Evolutionary conservation across 192 early-diverging fungal species (phyloP).

Genomic region (Coemansia umbellata): DNA sequence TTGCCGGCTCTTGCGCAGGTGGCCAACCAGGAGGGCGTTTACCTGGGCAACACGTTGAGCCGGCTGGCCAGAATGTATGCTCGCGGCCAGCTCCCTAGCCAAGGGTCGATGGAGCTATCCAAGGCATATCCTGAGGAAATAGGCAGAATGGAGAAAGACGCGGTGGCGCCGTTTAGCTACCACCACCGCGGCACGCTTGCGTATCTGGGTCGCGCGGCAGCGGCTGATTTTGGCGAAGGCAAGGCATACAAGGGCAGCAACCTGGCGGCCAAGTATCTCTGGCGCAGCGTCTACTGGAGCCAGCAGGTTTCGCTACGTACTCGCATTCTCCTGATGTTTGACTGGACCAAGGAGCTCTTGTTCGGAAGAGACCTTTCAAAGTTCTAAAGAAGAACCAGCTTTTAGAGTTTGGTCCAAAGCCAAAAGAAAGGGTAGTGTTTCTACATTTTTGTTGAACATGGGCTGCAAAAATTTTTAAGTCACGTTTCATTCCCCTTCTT

Average conservation of each 20-base stretch:
- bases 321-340: conserved; percentile 71
- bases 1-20: conserved; percentile 88
- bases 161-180: conserved; percentile 60
- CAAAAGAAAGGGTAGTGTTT: no score
- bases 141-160: conserved; percentile 9
- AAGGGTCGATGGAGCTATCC: background rate
- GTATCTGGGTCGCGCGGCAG: conserved; percentile 58
- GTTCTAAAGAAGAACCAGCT: no score
- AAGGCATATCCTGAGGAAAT: background rate
- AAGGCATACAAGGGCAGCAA: conserved; percentile 42
- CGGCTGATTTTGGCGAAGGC: conserved; percentile 50
- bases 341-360: conserved; percentile 85
- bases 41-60: conserved; percentile 71
- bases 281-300: conserved; percentile 53
- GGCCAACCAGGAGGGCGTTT: conserved; percentile 81
- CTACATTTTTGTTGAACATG: no score
- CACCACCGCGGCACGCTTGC: conserved; percentile 65
- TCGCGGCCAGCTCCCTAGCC: background rate
- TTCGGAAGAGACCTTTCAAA: conserved; percentile 85
- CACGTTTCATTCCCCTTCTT: no score
- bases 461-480: no score
- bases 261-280: conserved; percentile 47
- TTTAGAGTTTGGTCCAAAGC: no score
- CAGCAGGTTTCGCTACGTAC: conserved; percentile 70
- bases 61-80: conserved; percentile 4